Base-by-base conservation (phyloP, 768 basidiomycete species). In the Calvatia gigantea region DNA sequence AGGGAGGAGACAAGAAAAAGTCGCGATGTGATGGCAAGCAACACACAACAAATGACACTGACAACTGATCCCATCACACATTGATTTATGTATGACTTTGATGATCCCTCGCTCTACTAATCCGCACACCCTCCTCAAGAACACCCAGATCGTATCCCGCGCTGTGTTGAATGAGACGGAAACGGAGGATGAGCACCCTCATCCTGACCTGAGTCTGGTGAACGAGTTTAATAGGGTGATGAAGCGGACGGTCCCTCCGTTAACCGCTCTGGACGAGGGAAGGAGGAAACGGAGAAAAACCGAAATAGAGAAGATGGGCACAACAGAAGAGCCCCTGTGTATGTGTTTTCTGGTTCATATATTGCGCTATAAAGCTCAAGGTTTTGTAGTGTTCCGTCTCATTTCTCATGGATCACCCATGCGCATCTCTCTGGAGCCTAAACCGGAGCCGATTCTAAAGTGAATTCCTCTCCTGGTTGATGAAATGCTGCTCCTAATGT, bases 301-400 rank as follows among this genome's bases (percentile, higher is more conserved):
- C 41, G 56, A 42, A 19, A 17, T 23, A 37, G 28, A 47, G 31
- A 21, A 29, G 19, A 38, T 19, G n/a, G 43, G 44, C 19, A 3
- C 19, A 41, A 1, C 43, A 41, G 59, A 66, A 12, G 60, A 58
- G 28, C 38, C 56, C 38, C 55, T 64, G 14, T 54, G 67, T 67
- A 46, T 17, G 43, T 42, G n/a, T 35, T n/a, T 54, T 47, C 38
- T 17, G 55, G 25, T 21, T 51, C 6, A 28, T 55, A 51, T 58
- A 46, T 23, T 59, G 52, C 31, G 31, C 51, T 19, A 49, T 42
- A 11, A 27, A 27, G 35, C 51, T 53, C 19, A 60, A 58, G 14
- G 53, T 33, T 56, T 14, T 2, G 1, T 49, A 83, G 80, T 67
- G 29, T 83, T 84, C 58, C 76, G 80, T 14, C 73, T 84, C 19